Conservation (phyloP, 257 asterid species). For the Solanum lignicaule region DNA sequence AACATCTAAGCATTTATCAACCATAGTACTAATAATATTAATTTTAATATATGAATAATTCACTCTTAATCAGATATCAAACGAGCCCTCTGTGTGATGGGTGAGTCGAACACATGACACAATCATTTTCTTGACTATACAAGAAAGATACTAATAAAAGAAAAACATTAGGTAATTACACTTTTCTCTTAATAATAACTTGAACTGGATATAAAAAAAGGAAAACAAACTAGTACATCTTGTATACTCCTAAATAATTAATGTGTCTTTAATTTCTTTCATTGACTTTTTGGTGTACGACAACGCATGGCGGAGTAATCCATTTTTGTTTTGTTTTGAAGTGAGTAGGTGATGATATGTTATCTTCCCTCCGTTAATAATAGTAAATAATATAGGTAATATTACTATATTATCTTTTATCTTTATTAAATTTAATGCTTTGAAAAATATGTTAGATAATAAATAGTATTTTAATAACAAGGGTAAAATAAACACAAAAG, state of each 20-base stretch:
- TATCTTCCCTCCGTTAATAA: too few relatives aligned
- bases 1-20: neutral
- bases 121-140: neutral
- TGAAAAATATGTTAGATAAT: too few relatives aligned
- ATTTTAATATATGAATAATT: neutral
- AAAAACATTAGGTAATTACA: neutral
- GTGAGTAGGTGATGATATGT: neutral
- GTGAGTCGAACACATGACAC: neutral
- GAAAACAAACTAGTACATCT: neutral
- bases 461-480: too few relatives aligned
- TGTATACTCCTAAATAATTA: neutral
- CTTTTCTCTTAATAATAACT: neutral
- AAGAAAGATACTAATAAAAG: neutral
- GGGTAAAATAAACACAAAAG: too few relatives aligned
- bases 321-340: neutral
- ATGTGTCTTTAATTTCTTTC: neutral
- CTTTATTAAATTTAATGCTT: too few relatives aligned
- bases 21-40: neutral
- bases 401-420: too few relatives aligned
- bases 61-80: neutral
- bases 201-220: neutral
- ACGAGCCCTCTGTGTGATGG: neutral
- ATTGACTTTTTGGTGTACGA: neutral
- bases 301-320: neutral
- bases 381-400: too few relatives aligned